These are phyloP conservation scores for Cystobasidiaceae sp. DNA, from an alignment of 1,284 basidiomycete species.

Conservation along the genomic window DNA sequence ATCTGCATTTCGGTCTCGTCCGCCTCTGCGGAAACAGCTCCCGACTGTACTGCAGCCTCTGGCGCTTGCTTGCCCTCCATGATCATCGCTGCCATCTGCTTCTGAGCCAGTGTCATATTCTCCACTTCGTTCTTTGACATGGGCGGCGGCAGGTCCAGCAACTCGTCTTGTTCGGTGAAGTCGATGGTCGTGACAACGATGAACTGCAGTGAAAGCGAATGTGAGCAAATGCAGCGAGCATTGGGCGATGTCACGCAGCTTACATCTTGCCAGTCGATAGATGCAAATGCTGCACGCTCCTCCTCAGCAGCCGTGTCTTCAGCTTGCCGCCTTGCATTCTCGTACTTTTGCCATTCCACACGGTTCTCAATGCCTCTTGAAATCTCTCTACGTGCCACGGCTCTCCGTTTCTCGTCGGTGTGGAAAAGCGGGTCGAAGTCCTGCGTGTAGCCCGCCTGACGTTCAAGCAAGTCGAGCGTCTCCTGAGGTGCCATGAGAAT, in stretches of 20 bases:
- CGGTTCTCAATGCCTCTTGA: slow-evolving; percentile 71
- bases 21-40: slow-evolving; percentile 66
- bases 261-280: slow-evolving; percentile 96
- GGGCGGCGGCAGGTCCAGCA: slow-evolving; percentile 86
- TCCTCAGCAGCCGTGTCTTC: slow-evolving; percentile 84
- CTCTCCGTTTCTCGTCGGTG: slow-evolving; percentile 44
- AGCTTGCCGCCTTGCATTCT: slow-evolving; percentile 77
- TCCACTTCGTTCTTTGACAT: slow-evolving; percentile 92
- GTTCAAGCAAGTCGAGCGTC: slow-evolving; percentile 60
- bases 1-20: slow-evolving; percentile 68
- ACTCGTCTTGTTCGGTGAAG: slow-evolving; percentile 86
- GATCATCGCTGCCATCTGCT: slow-evolving; percentile 96
- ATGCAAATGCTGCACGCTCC: slow-evolving; percentile 79
- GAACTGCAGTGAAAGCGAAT: slow-evolving; percentile 52
- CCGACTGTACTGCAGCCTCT: slow-evolving; percentile 55
- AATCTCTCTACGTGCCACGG: slow-evolving; percentile 62
- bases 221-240: neutral
- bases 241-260: neutral
- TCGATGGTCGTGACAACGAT: slow-evolving; percentile 98
- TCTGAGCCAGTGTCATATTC: slow-evolving; percentile 93
- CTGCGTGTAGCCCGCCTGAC: slow-evolving; percentile 46
- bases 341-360: slow-evolving; percentile 81
- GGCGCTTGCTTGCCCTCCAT: slow-evolving; percentile 75
- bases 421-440: slow-evolving; percentile 53
- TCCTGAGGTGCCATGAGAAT: slow-evolving; percentile 78